A percentile compares a stretch with the other conserved stretches of the same genome.
Conservation (phyloP, 192 early-diverging fungal species). For the Mortierella claussenii region DNA sequence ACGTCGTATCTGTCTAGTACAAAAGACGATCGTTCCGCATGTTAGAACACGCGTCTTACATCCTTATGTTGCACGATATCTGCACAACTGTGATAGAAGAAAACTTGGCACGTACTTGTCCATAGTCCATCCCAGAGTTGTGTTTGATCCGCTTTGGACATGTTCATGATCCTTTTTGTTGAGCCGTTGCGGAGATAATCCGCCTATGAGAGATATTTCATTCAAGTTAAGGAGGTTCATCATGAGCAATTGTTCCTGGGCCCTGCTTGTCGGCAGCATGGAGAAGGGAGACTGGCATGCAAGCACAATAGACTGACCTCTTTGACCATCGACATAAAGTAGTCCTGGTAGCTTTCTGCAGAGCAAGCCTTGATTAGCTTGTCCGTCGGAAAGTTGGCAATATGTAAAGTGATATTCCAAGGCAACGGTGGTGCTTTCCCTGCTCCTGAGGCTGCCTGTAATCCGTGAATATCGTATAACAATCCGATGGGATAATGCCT, state of each 20-base stretch:
- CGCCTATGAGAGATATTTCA: slow-evolving; percentile 58
- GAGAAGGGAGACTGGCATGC: too few species aligned
- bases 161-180: slow-evolving; percentile 85
- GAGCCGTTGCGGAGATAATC: slow-evolving; percentile 85
- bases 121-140: slow-evolving; percentile 79
- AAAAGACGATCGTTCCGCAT: not conserved
- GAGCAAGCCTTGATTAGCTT: slow-evolving; percentile 65
- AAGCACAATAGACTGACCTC: slow-evolving; percentile 69
- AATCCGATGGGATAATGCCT: slow-evolving; percentile 89
- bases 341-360: slow-evolving; percentile 67
- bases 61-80: too few species aligned
- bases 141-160: slow-evolving; percentile 83
- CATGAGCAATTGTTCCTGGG: too few species aligned
- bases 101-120: slow-evolving; percentile 55
- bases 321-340: slow-evolving; percentile 89
- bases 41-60: too few species aligned
- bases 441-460: slow-evolving; percentile 12
- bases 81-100: too few species aligned
- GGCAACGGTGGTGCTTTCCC: slow-evolving; percentile 57
- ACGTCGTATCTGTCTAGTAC: slow-evolving; percentile 55
- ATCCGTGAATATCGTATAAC: slow-evolving; percentile 71
- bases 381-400: slow-evolving; percentile 71
- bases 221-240: too few species aligned
- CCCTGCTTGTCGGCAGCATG: too few species aligned
- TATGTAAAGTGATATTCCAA: slow-evolving; percentile 79